Base-by-base conservation (phyloP, 1,284 basidiomycete genomes). In the Ustilago vetiveriae region DNA sequence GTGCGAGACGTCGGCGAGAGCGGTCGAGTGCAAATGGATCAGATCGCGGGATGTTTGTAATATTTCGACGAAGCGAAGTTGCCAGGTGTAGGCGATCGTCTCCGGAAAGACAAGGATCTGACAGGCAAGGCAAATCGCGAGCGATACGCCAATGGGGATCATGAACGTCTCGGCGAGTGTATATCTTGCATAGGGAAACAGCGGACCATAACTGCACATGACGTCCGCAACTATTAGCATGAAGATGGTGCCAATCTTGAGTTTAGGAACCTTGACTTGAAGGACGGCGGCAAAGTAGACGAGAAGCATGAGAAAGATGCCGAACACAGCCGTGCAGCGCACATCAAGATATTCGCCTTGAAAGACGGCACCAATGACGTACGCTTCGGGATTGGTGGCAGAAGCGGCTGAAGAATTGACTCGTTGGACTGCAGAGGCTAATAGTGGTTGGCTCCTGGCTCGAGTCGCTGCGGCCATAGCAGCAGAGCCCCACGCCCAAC, bases 401-500 rank as follows among this genome's bases (percentile, higher is more conserved):
- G 44, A 35, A 1, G 66, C 58, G 37, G 65, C 68, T 9, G 37
- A 54, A 19, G 55, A 80, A 45, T 85, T 83, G 10, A 85, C 86
- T 22, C 82, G 76, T 57, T 87, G 84, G 17, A 88, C 79, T 13
- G 86, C 84, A 6, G 82, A 75, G 11, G 84, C 83, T 3, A 89
- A 82, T 7, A 89, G 76, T 0, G 84, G 80, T 48, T 86, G 84
- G 72, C 85, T 84, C 32, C 90, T 84, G 0, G 86, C 88, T n/a
- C 85, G 82, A 1, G 88, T 76, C 0, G 86, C 87, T 2, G 89
- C 86, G 3, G 87, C 88, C 89, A 90, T 91, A 0, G 86, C 88
- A 2, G 89, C 90, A 32, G 84, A 85, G 5, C 88, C 88, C 84
- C 89, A 87, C 0, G 87, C 90, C 90, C 91, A 92, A 8, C 90